Evolutionary conservation across 441 rosid species (phyloP).

Genomic region (Cnidoscolus chayamansa): DNA sequence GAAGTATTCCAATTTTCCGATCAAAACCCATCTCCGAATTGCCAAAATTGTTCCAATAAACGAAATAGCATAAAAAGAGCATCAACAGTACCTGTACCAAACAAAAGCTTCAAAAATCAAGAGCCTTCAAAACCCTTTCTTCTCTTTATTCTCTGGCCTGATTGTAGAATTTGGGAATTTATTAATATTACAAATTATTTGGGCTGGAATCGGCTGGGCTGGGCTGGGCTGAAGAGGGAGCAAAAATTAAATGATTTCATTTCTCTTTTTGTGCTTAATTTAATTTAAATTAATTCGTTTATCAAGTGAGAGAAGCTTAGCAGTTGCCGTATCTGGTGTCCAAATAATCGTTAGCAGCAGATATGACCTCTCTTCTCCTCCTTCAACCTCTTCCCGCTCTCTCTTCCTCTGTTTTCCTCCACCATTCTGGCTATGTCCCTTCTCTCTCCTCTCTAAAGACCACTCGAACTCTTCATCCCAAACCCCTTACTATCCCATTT

Average conservation of each 20-base stretch:
- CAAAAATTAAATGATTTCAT: no score
- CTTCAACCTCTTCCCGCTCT: slow-evolving; percentile 35
- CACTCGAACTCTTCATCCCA: slow-evolving; percentile 28
- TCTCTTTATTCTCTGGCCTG: no score
- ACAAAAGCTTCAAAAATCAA: neutral
- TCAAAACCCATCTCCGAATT: neutral
- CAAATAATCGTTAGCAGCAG: neutral
- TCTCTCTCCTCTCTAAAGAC: slow-evolving; percentile 27
- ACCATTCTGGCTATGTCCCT: slow-evolving; percentile 24
- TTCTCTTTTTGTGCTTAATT: no score
- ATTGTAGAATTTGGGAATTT: no score
- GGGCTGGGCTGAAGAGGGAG: no score
- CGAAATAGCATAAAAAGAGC: no score
- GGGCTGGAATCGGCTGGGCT: no score
- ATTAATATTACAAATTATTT: no score
- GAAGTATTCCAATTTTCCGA: neutral
- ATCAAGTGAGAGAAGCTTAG: neutral
- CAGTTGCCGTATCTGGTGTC: neutral
- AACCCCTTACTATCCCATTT: slow-evolving; percentile 29
- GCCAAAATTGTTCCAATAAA: no score
- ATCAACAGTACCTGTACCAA: neutral
- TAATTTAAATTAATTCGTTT: no score
- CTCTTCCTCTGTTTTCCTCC: slow-evolving; percentile 26
- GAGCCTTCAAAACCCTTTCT: no score
- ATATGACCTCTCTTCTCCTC: slow-evolving; percentile 39